Evolutionary conservation across 768 basidiomycete genomes (phyloP), one percentile per base, ranked within the genome.

Genomic region (Solioccasus polychromus): DNA sequence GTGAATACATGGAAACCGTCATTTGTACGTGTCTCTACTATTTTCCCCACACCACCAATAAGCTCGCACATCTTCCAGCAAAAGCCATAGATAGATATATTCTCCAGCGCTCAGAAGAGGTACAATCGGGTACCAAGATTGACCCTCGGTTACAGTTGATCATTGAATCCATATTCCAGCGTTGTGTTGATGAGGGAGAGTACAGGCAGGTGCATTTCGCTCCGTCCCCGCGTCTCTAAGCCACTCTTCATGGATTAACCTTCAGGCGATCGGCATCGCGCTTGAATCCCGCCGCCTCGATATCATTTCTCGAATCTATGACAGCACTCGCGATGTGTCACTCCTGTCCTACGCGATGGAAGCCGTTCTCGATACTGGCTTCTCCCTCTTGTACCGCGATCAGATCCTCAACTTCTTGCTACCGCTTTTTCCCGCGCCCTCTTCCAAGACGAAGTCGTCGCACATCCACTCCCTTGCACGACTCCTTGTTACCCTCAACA

Each of bases 31-130:
- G 9, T 23, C 46, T 26, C 15, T 17, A 10, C 23, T 11, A 20
- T 28, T 39, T 42, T 46, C 20, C 18, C 34, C 15, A 17, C 24
- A 23, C 25, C 20, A 19, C 19, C 43, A 44, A 40, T 44, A 40
- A 10, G 18, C 35, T 8, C 20, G 22, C 0, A 46, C n/a, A 8
- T 38, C 29, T 19, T 46, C 32, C 34, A 96, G 95, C 96, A 58
- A 94, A 91, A 63, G 93, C 93, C 42, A 92, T 99, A 58, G 96
- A 99, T 77, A 79, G 84, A 45, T 98, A 96, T 59, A 89, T 97
- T 52, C 70, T 79, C 42, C 70, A 79, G 24, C 82, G 90, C 28
- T 63, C 76, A 1, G 73, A 81, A 45, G 83, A 84, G 50, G 61
- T 69, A 10, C 67, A 59, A 5, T 44, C 61, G 2, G 74, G 74